Evolutionary conservation across 1,139 yeast genomes (phyloP).

Genomic region (Taphrina wiesneri): DNA sequence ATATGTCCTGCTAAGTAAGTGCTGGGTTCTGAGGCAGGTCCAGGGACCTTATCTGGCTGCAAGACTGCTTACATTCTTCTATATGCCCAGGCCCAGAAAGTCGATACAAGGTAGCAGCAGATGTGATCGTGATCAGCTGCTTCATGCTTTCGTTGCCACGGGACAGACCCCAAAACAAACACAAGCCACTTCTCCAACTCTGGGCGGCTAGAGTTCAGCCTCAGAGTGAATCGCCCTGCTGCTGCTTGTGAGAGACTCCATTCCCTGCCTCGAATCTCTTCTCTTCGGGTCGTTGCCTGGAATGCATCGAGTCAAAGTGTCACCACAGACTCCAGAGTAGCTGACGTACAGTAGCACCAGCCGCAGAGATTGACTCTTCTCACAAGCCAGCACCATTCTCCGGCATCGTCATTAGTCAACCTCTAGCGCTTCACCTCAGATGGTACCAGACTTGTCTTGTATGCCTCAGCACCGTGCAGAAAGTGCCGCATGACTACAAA

Average conservation of each 20-base stretch:
- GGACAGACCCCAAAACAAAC: background rate
- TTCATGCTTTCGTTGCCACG: background rate
- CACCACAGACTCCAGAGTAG: background rate
- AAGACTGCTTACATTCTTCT: too few species aligned
- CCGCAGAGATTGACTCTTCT: too few species aligned
- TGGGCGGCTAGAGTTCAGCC: background rate
- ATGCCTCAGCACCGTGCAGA: too few species aligned
- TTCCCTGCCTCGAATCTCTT: background rate
- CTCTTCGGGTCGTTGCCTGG: background rate
- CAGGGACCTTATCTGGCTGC: too few species aligned
- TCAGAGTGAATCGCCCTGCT: background rate
- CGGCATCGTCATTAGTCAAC: background rate
- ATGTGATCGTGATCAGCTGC: too few species aligned
- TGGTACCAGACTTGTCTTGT: too few species aligned
- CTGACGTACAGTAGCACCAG: background rate
- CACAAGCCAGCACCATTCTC: too few species aligned
- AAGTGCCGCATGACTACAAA: background rate
- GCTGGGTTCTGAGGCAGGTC: too few species aligned
- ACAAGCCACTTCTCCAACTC: conserved; percentile 5
- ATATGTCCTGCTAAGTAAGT: too few species aligned
- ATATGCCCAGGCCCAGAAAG: too few species aligned
- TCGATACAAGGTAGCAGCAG: too few species aligned
- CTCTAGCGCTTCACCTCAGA: too few species aligned
- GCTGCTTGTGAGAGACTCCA: background rate
- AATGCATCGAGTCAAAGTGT: background rate